Conservation (phyloP, 495 filamentous ascomycete genomes). For the Penicillium crystallinum region DNA sequence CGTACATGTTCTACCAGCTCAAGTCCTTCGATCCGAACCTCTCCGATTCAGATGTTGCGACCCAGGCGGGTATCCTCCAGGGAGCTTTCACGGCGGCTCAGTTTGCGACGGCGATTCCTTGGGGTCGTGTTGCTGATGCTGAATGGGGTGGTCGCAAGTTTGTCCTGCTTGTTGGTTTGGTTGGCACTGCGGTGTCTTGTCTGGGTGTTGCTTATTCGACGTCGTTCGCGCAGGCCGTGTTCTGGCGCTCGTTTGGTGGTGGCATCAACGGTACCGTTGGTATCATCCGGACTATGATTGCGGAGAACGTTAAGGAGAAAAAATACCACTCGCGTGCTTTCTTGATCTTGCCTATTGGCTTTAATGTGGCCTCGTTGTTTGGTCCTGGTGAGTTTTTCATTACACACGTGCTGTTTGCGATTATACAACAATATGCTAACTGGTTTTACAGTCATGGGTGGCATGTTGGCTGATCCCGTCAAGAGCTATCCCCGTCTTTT, state of each 20-base stretch:
- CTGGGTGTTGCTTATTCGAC: slow-evolving; percentile 77
- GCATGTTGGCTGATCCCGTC: slow-evolving; percentile 69
- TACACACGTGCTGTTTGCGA: neutral
- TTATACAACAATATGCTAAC: neutral
- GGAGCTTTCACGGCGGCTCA: slow-evolving; percentile 78
- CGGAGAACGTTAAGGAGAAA: slow-evolving; percentile 71
- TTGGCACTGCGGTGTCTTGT: slow-evolving; percentile 65
- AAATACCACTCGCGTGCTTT: slow-evolving; percentile 64
- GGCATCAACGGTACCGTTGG: slow-evolving; percentile 79
- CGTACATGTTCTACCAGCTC: slow-evolving; percentile 78
- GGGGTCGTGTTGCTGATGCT: slow-evolving; percentile 73
- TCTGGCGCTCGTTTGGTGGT: slow-evolving; percentile 70
- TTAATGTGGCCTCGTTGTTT: slow-evolving; percentile 73
- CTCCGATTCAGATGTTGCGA: slow-evolving; percentile 63
- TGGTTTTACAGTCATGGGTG: slow-evolving; percentile 53
- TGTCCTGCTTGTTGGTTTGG: slow-evolving; percentile 68
- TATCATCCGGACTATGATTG: slow-evolving; percentile 77
- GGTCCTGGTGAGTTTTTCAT: slow-evolving; percentile 50
- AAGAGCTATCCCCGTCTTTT: slow-evolving; percentile 63
- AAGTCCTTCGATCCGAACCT: slow-evolving; percentile 63
- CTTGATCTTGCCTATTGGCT: slow-evolving; percentile 66
- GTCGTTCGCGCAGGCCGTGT: slow-evolving; percentile 64
- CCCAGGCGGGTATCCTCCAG: slow-evolving; percentile 72
- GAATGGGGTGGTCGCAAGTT: slow-evolving; percentile 67
- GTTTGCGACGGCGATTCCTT: slow-evolving; percentile 79